A percentile compares a stretch with the other conserved stretches of the same genome.
Conservation (phyloP, 805 yeast species). For the Lipomyces starkeyi region DNA sequence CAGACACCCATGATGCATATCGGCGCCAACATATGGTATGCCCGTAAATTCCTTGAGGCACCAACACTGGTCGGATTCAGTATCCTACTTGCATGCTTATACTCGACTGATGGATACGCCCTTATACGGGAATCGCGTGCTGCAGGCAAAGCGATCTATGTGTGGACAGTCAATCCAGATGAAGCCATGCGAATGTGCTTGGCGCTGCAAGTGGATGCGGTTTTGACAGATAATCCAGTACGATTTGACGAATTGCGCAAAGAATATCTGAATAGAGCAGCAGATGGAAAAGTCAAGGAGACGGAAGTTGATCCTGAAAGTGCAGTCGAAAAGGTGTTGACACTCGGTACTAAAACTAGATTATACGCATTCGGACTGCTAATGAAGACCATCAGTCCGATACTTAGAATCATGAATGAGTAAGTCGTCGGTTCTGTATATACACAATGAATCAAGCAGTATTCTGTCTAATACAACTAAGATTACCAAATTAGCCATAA, state of each 20-base stretch:
- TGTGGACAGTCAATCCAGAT: constrained; percentile 60
- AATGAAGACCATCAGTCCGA: neutral
- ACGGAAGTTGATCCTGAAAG: neutral
- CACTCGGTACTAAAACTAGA: constrained; percentile 3
- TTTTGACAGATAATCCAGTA: constrained; percentile 52
- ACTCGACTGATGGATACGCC: constrained; percentile 37
- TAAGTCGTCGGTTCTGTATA: neutral
- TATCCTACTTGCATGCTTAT: constrained; percentile 41
- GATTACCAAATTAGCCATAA: neutral
- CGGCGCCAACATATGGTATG: constrained; percentile 27
- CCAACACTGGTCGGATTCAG: constrained; percentile 28
- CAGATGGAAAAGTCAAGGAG: constrained; percentile 2
- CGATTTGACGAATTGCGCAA: constrained; percentile 7
- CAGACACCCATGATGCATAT: constrained; percentile 44
- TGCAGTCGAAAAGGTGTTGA: neutral
- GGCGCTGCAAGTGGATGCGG: constrained; percentile 48
- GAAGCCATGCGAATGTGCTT: constrained; percentile 50
- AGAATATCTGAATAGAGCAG: neutral
- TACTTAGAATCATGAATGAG: neutral
- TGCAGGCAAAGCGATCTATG: constrained; percentile 53
- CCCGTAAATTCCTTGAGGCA: constrained; percentile 22
- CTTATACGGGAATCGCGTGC: constrained; percentile 56
- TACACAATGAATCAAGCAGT: neutral
- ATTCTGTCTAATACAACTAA: neutral
- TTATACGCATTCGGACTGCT: constrained; percentile 12